A percentile compares a stretch with the other conserved stretches of the same genome.
Evolutionary conservation across 164 flowering plant genomes (phyloP).

Genomic region (Vitis labrusca): DNA sequence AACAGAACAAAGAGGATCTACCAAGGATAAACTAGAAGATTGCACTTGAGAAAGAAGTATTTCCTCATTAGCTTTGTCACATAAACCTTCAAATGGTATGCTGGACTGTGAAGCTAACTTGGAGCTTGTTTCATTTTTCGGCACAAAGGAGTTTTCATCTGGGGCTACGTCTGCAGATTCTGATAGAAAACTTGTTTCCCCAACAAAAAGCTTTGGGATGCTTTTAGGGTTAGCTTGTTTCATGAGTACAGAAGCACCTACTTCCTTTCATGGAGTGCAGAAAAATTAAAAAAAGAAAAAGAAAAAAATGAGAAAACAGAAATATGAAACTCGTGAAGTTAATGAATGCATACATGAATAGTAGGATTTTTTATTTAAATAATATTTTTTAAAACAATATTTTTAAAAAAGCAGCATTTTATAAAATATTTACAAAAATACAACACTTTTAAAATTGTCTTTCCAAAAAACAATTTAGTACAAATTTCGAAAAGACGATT

Average conservation of each 20-base stretch:
- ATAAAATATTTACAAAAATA: too few species aligned
- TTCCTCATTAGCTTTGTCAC: constrained; percentile 25
- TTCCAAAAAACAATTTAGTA: too few species aligned
- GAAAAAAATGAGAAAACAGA: background rate
- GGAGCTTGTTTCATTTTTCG: constrained; percentile 26
- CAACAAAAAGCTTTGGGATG: constrained; percentile 31
- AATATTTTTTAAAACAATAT: too few species aligned
- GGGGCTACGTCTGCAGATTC: constrained; percentile 68
- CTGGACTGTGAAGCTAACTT: constrained; percentile 34
- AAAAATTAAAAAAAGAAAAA: background rate
- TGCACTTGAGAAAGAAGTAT: constrained; percentile 39
- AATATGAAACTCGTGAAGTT: background rate
- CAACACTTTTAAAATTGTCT: too few species aligned
- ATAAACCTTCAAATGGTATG: constrained; percentile 28
- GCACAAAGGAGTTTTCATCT: constrained; percentile 57
- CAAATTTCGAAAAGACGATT: too few species aligned
- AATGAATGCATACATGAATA: too few species aligned
- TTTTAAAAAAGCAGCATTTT: too few species aligned
- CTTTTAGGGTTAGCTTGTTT: constrained; percentile 13
- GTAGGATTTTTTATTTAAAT: too few species aligned
- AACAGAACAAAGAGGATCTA: constrained; percentile 87
- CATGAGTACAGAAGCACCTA: constrained; percentile 14
- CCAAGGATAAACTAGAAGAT: constrained; percentile 43
- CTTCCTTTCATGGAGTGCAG: constrained; percentile 26
- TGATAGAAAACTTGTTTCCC: constrained; percentile 72